Conservation (phyloP, 2,329 filamentous ascomycete genomes). For the Aspergillus pseudoglaucus region DNA sequence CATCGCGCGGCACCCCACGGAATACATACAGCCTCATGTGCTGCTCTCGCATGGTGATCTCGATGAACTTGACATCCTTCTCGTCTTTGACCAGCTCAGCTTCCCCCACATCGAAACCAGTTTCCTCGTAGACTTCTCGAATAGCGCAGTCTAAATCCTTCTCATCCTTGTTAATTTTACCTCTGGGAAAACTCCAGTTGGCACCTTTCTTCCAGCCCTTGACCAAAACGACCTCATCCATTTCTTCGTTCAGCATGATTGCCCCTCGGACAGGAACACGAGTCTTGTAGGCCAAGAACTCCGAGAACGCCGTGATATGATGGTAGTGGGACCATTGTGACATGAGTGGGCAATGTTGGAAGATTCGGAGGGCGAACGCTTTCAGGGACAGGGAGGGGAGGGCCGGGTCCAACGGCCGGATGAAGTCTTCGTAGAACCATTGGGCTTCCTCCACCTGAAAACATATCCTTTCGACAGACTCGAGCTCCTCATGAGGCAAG, state of each 20-base stretch:
- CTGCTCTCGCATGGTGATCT: conserved; percentile 85
- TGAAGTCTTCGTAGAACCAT: conserved; percentile 99
- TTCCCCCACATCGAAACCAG: conserved; percentile 72
- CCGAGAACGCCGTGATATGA: conserved; percentile 76
- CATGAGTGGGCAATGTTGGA: conserved; percentile 87
- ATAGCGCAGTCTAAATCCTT: conserved; percentile 89
- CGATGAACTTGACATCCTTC: conserved; percentile 71
- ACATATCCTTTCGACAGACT: conserved; percentile 86
- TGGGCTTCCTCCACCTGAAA: conserved; percentile 99
- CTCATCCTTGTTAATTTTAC: conserved; percentile 98
- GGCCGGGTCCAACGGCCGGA: conserved; percentile 77
- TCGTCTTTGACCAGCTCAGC: conserved; percentile 70
- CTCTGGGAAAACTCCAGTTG: conserved; percentile 92
- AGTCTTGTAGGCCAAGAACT: conserved; percentile 92
- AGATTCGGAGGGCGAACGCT: conserved; percentile 82
- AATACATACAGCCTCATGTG: conserved; percentile 92
- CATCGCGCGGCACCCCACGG: conserved; percentile 78
- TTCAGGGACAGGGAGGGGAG: conserved; percentile 81
- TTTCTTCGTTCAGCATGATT: conserved; percentile 85
- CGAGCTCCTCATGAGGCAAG: conserved; percentile 82
- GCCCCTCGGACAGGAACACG: conserved; percentile 89
- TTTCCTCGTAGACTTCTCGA: conserved; percentile 93
- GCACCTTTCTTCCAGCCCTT: conserved; percentile 97
- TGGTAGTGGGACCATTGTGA: conserved; percentile 71
- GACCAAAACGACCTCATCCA: conserved; percentile 89